Evolutionary conservation across 2,329 filamentous ascomycete species (phyloP), one percentile per base, ranked within the genome.

Genomic region (Elsinoe necatrix): DNA sequence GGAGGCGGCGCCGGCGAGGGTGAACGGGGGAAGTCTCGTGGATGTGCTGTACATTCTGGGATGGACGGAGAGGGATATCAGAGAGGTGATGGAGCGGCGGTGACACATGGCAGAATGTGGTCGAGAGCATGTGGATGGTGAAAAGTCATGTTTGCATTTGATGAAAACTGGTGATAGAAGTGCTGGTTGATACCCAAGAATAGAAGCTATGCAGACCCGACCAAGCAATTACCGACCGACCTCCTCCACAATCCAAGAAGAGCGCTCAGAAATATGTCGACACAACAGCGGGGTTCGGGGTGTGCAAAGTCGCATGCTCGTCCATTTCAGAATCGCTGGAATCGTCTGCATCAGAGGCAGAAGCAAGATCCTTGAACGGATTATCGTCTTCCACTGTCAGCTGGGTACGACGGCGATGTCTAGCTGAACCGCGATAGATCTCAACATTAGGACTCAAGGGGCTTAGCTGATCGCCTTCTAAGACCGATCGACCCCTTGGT

Each of bases 41-140:
- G 87, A 92, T 67, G 70, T 93, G 61, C 72, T 91, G 52, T 85
- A 87, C 66, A 69, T 93, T 18, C 82, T 92, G 65, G 88, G 88
- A 1, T 67, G 63, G 52, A 61, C 60, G 9, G 59, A 61, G 43
- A 58, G 62, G 27, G 65, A 69, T 54, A 61, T 69, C 25, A 59
- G 63, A 4, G 56, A 60, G 42, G 54, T 62, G 27, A 41, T 62
- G 55, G 37, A 54, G 16, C 25, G 52, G 3, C 23, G 39, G 52
- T 27, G 50, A 41, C 11, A 41, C 11, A 14, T 18, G 37, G 27
- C 20, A 27, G 9, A 37, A 37, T 11, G 20, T 20, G 39, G 39
- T 14, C 6, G 1, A 3, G 39, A 20, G 11, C 18, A 42, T 3
- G 20, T 45, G 21, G 41, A 45, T 12, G 34, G 34, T 37, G 14